Evolutionary conservation across 2,329 filamentous ascomycete genomes (phyloP), one percentile per base, ranked within the genome.

Genomic region (Penicillium thymicola): DNA sequence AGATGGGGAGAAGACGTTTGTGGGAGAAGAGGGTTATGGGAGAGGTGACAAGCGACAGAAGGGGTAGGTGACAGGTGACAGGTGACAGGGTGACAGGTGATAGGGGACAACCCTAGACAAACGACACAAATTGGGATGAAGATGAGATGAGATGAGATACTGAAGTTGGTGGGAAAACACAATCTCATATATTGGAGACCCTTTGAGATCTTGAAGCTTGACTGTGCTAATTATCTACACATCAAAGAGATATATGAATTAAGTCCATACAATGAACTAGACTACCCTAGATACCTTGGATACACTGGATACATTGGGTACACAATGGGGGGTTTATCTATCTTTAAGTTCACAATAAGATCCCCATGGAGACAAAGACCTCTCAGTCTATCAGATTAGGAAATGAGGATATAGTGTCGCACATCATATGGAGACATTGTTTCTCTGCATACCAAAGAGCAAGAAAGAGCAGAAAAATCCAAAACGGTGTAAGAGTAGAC

Each of bases 1-100:
- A 44, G 48, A 43, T 47, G 27, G 27, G 51, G 51, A 59, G 57
- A 37, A 36, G 16, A 51, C n/a, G 38, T 18, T 27, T 36, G 40
- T 51, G 27, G 37, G 48, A 54, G 40, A 44, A 43, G 36, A 25
- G 14, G 23, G 14, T 23, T 23, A 34, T 40, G 34, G 27, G 28
- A 38, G 36, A 44, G 27, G 32, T 43, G 43, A 27, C 27, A 43
- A 23, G 32, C n/a, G n/a, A 38, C 23, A 28, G 34, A 43, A 28
- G 10, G n/a, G 34, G 28, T 30, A 30, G 28, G 28, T 30, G 28
- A 30, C 28, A 30, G 28, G 28, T 11, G 28, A 28, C 27, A 30
- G 27, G 27, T 28, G 27, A 10, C 27, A 28, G 27, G 28, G 28
- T 30, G 11, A 27, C 11, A 40, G 25, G 34, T 50, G 36, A 50